Evolutionary conservation across 2,329 filamentous ascomycete species (phyloP).

Genomic region (Pseudogymnoascus sp.): DNA sequence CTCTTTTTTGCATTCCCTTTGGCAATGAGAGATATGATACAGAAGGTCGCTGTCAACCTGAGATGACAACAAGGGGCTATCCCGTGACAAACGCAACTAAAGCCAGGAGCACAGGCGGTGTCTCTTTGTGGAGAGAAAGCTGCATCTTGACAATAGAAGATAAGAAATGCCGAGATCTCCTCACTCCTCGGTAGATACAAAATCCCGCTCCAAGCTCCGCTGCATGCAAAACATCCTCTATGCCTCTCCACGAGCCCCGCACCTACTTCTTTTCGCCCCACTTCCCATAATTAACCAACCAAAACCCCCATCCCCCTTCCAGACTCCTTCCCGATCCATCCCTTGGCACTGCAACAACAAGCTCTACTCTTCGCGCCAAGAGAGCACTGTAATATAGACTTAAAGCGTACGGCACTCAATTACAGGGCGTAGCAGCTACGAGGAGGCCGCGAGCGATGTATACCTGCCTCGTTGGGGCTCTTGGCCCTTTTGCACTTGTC

Average conservation of each 20-base stretch:
- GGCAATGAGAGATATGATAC: too few relatives aligned
- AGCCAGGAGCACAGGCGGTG: background rate
- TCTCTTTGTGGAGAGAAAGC: background rate
- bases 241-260: background rate
- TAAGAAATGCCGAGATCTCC: constrained; percentile 5
- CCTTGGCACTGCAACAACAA: background rate
- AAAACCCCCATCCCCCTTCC: background rate
- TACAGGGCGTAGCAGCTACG: background rate
- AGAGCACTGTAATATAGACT: background rate
- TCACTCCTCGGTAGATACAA: background rate
- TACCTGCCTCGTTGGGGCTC: constrained; percentile 2
- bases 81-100: background rate
- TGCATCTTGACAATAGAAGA: background rate
- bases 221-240: background rate
- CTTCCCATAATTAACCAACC: background rate
- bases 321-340: background rate
- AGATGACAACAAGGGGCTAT: background rate
- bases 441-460: background rate
- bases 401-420: background rate
- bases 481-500: background rate
- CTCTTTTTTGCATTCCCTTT: too few relatives aligned
- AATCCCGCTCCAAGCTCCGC: background rate
- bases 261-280: background rate
- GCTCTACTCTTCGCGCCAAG: background rate
- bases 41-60: too few relatives aligned